Percentiles rank a stretch among this genome's conserved stretches.
phyloP scores from a whole-genome alignment of 2,329 filamentous ascomycete genomes.

The Paraphaeosphaeria minitans region DNA sequence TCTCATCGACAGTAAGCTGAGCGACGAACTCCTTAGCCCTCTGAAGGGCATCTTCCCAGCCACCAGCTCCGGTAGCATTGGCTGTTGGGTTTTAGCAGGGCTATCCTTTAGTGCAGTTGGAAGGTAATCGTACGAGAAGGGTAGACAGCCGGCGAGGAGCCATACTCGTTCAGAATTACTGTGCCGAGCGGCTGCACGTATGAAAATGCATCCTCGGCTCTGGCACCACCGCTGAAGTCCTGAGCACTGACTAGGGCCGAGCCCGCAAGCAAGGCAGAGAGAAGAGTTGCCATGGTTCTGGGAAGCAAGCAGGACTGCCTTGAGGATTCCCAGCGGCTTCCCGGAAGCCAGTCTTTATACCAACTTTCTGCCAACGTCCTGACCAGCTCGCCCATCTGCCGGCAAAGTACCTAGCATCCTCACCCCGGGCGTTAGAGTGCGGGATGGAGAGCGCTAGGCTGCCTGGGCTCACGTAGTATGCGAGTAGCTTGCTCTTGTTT shows the following conservation, averaged over 20 bases:
- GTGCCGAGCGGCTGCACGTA: conserved; percentile 39
- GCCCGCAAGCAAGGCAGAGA: conserved; percentile 29
- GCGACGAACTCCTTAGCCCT: conserved; percentile 41
- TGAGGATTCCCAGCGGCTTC: conserved; percentile 4
- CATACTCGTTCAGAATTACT: conserved; percentile 35
- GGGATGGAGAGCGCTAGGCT: conserved; percentile 29
- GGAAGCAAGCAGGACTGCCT: conserved; percentile 19
- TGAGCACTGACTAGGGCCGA: conserved; percentile 33
- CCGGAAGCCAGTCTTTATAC: conserved; percentile 4
- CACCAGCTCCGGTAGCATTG: conserved; percentile 36
- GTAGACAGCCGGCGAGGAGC: conserved; percentile 34
- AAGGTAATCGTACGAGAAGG: conserved; percentile 28
- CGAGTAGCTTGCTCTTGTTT: conserved; percentile 17
- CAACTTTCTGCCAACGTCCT: not conserved
- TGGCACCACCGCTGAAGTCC: conserved; percentile 23
- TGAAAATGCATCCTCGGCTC: conserved; percentile 30
- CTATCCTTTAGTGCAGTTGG: not conserved
- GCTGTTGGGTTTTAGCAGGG: conserved; percentile 14
- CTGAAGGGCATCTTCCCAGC: conserved; percentile 39
- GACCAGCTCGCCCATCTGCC: not conserved
- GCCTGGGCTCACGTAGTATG: conserved; percentile 24
- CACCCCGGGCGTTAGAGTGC: conserved; percentile 11
- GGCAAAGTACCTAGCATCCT: conserved; percentile 18
- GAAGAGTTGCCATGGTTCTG: conserved; percentile 33
- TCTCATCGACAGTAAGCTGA: conserved; percentile 40